Evolutionary conservation across 2,329 filamentous ascomycete species (phyloP).

Genomic region (Trichoderma citrinoviride): DNA sequence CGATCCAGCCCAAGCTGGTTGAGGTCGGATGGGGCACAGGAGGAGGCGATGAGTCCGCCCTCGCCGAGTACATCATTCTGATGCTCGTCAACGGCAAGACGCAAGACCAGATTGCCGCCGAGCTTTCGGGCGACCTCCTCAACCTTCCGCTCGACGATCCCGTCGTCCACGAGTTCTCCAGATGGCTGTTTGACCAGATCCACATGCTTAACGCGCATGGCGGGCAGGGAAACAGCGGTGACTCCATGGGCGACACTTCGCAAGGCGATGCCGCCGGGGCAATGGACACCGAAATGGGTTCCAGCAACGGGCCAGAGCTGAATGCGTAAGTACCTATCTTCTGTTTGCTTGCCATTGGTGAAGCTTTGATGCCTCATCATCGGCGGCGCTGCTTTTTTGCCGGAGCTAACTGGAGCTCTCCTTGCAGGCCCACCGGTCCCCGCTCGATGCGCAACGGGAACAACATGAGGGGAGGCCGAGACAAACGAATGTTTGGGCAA

Average conservation of each 20-base stretch:
- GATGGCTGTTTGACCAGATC: constrained; percentile 92
- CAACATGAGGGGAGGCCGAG: constrained; percentile 57
- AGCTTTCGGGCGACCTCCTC: constrained; percentile 85
- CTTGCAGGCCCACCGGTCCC: constrained; percentile 79
- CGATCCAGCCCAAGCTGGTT: constrained; percentile 85
- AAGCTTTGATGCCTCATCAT: background rate
- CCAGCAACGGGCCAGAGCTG: constrained; percentile 48
- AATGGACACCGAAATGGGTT: constrained; percentile 72
- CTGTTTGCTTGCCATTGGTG: background rate
- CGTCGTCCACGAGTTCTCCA: constrained; percentile 76
- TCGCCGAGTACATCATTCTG: constrained; percentile 94
- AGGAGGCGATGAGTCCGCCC: constrained; percentile 71
- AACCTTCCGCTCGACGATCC: constrained; percentile 79
- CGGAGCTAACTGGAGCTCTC: background rate
- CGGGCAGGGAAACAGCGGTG: constrained; percentile 34
- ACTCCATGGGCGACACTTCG: constrained; percentile 31
- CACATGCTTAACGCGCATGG: constrained; percentile 63
- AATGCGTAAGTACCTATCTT: constrained; percentile 53
- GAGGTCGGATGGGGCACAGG: constrained; percentile 90
- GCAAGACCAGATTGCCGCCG: constrained; percentile 81
- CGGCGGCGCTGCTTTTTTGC: background rate
- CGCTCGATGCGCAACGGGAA: constrained; percentile 81
- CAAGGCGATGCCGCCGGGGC: constrained; percentile 40
- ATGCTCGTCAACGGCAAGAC: constrained; percentile 97
- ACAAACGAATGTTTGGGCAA: constrained; percentile 82